Conservation (phyloP, 768 basidiomycete species). For the Cystobasidium ongulense region DNA sequence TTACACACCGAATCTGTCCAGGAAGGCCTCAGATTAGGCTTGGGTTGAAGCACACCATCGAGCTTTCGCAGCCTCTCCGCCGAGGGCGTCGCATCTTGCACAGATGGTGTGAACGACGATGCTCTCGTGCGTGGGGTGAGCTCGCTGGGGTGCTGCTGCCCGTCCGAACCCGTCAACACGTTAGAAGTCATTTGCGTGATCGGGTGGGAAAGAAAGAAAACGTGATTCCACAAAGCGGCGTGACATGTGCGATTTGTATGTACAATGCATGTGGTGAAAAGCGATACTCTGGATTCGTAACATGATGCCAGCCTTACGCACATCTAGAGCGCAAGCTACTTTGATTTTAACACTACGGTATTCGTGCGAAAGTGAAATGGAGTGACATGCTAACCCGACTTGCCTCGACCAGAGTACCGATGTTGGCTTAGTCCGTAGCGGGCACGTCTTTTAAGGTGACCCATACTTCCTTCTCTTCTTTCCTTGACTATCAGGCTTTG, state of each 20-base stretch:
- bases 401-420: too few species aligned
- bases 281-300: too few species aligned
- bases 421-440: too few species aligned
- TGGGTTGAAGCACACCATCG: background rate
- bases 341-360: too few species aligned
- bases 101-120: background rate
- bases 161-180: background rate
- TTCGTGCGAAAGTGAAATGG: too few species aligned
- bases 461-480: too few species aligned
- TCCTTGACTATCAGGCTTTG: too few species aligned
- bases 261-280: too few species aligned
- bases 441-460: too few species aligned
- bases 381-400: too few species aligned
- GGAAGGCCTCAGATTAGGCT: slow-evolving; percentile 10
- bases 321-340: too few species aligned
- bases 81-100: slow-evolving; percentile 6
- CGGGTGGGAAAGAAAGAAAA: background rate
- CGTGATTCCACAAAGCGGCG: background rate
- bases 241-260: background rate
- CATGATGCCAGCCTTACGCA: too few species aligned
- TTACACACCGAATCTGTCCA: slow-evolving; percentile 26
- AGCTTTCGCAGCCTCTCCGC: background rate
- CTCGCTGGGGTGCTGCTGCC: background rate
- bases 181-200: background rate
- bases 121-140: background rate